These are phyloP conservation scores for Phytopythium boreale DNA, from an alignment of 352 stramenopile genomes.

Conservation along the genomic window DNA sequence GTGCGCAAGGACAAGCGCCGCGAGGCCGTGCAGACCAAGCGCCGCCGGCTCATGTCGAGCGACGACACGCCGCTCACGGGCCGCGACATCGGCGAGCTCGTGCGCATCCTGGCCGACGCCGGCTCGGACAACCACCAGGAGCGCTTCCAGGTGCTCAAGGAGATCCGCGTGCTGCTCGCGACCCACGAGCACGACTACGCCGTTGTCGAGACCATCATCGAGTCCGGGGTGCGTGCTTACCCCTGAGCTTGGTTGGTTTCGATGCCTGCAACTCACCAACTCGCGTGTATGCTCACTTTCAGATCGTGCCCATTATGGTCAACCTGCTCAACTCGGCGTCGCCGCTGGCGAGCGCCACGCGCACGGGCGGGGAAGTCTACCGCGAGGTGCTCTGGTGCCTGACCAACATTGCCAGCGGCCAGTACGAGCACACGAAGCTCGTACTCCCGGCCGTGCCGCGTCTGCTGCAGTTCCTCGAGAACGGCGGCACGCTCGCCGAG, in stretches of 20 bases:
- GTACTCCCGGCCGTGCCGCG: slow-evolving; percentile 73
- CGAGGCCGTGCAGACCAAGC: slow-evolving; percentile 62
- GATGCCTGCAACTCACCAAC: not conserved
- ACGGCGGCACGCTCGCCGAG: slow-evolving; percentile 59
- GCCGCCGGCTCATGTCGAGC: slow-evolving; percentile 54
- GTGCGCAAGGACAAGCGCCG: slow-evolving; percentile 75
- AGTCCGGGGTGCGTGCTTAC: slow-evolving; percentile 51
- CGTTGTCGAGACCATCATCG: slow-evolving; percentile 69
- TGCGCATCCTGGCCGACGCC: slow-evolving; percentile 37
- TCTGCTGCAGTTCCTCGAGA: slow-evolving; percentile 69
- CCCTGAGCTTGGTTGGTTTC: not conserved
- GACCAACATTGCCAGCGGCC: slow-evolving; percentile 78
- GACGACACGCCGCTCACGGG: slow-evolving; percentile 45
- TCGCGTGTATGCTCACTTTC: not conserved
- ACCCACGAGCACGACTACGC: slow-evolving; percentile 66
- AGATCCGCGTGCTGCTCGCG: slow-evolving; percentile 61
- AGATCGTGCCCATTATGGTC: slow-evolving; percentile 77
- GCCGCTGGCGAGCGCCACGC: slow-evolving; percentile 57
- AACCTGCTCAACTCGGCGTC: slow-evolving; percentile 63
- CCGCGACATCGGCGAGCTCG: slow-evolving; percentile 53
- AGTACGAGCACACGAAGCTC: slow-evolving; percentile 82
- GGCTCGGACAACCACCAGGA: slow-evolving; percentile 45
- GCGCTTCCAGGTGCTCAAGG: slow-evolving; percentile 65
- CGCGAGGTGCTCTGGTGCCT: slow-evolving; percentile 82
- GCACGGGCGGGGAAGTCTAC: slow-evolving; percentile 66